phyloP scores from a whole-genome alignment of 2,329 filamentous ascomycete species.

The Colletotrichum caudatum region DNA sequence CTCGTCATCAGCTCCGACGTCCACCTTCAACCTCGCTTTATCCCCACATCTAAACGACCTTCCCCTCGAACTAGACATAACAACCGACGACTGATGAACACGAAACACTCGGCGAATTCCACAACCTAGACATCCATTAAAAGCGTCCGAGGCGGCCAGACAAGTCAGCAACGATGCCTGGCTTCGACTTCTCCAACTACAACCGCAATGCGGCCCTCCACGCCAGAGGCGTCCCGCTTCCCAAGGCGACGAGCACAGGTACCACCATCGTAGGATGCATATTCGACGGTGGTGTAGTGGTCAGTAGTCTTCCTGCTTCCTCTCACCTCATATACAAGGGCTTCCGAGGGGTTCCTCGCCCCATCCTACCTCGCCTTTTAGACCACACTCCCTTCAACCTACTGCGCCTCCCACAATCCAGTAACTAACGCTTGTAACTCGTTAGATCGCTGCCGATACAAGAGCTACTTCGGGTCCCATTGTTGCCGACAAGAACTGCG shows the following conservation, averaged over 20 bases:
- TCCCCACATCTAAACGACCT: conserved; percentile 44
- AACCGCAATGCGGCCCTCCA: conserved; percentile 98
- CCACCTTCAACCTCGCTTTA: conserved; percentile 42
- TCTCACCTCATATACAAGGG: neutral
- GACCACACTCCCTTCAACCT: neutral
- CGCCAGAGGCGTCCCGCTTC: conserved; percentile 90
- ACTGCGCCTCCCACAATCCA: conserved; percentile 6
- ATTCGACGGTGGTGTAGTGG: conserved; percentile 95
- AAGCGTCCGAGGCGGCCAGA: conserved; percentile 19
- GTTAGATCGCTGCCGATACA: conserved; percentile 96
- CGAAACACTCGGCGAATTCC: conserved; percentile 11
- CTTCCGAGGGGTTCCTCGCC: neutral
- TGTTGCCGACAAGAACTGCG: conserved; percentile 99
- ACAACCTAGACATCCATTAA: conserved; percentile 4
- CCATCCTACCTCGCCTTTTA: neutral
- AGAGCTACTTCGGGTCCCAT: conserved; percentile 97
- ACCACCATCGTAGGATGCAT: conserved; percentile 99
- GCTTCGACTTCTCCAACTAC: conserved; percentile 99
- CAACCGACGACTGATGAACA: conserved; percentile 26
- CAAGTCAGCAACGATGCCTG: conserved; percentile 76
- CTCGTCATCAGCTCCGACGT: conserved; percentile 63
- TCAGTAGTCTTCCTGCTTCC: conserved; percentile 55
- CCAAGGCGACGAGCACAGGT: conserved; percentile 98
- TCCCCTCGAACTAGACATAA: conserved; percentile 8
- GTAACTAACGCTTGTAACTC: conserved; percentile 23